phyloP scores from a whole-genome alignment of 2,329 filamentous ascomycete genomes.

The Alternaria brassicae region DNA sequence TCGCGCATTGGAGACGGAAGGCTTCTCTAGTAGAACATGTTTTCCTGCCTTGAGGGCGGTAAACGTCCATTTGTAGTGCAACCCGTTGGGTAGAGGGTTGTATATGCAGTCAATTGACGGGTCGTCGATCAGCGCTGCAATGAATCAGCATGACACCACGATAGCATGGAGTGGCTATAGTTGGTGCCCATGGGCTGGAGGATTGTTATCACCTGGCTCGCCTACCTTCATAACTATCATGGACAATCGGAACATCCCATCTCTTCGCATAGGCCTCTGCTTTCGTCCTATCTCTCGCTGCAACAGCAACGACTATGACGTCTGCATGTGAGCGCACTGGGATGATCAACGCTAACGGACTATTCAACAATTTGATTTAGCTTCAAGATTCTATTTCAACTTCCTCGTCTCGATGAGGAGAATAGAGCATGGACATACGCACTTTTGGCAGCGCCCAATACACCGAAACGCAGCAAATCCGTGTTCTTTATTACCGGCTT shows the following conservation, averaged over 20 bases:
- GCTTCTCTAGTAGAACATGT: conserved; percentile 58
- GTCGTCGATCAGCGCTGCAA: conserved; percentile 49
- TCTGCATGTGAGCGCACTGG: conserved; percentile 63
- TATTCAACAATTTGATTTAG: conserved; percentile 21
- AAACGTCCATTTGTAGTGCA: conserved; percentile 55
- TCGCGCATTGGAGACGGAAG: conserved; percentile 52
- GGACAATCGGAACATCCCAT: conserved; percentile 60
- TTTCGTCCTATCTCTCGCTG: conserved; percentile 58
- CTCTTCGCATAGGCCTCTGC: conserved; percentile 61
- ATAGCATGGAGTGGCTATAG: not conserved
- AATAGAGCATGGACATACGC: conserved; percentile 28
- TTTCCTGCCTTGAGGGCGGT: conserved; percentile 53
- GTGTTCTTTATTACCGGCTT: conserved; percentile 20
- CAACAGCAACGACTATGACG: conserved; percentile 61
- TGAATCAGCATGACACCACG: not conserved
- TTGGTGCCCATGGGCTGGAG: not conserved
- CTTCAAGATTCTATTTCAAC: not conserved
- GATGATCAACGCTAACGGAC: conserved; percentile 54
- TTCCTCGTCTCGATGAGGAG: not conserved
- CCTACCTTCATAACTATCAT: conserved; percentile 59
- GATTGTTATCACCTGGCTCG: not conserved
- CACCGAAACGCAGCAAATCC: conserved; percentile 43
- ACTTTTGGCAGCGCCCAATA: conserved; percentile 48
- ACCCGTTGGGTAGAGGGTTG: conserved; percentile 55
- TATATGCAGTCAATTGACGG: conserved; percentile 53